phyloP scores from a whole-genome alignment of 768 basidiomycete genomes.

The Mycena chlorophos region DNA sequence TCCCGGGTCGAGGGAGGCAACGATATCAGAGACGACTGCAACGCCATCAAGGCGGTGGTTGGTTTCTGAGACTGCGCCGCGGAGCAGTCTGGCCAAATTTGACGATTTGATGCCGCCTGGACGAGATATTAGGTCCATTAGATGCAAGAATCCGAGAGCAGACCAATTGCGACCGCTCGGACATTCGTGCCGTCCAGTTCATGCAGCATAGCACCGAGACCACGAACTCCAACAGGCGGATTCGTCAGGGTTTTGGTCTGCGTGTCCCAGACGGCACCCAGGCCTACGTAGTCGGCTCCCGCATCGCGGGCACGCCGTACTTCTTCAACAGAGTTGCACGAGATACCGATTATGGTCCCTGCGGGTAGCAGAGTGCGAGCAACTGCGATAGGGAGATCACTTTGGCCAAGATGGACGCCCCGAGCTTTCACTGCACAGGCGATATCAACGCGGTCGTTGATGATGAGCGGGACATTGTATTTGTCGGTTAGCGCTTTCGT shows the following conservation, averaged over 20 bases:
- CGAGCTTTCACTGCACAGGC: slow-evolving; percentile 73
- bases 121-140: slow-evolving; percentile 3
- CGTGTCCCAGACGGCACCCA: slow-evolving; percentile 84
- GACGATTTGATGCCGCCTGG: slow-evolving; percentile 85
- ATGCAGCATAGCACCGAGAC: slow-evolving; percentile 65
- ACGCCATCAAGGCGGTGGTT: slow-evolving; percentile 72
- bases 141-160: not conserved
- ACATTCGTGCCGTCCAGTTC: slow-evolving; percentile 62
- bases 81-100: slow-evolving; percentile 59
- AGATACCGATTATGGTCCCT: slow-evolving; percentile 76
- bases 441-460: slow-evolving; percentile 88
- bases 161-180: slow-evolving; percentile 85
- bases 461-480: slow-evolving; percentile 79
- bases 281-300: slow-evolving; percentile 82
- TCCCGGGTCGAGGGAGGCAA: slow-evolving; percentile 59
- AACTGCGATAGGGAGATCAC: slow-evolving; percentile 71
- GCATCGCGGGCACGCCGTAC: slow-evolving; percentile 59
- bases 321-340: slow-evolving; percentile 69
- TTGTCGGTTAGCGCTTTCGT: slow-evolving; percentile 73
- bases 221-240: slow-evolving; percentile 69
- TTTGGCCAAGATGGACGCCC: slow-evolving; percentile 89
- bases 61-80: slow-evolving; percentile 63
- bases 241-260: slow-evolving; percentile 72
- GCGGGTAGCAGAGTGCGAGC: slow-evolving; percentile 70
- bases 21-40: slow-evolving; percentile 87